Evolutionary conservation across 768 basidiomycete species (phyloP).

Genomic region (Tulasnella sp.): DNA sequence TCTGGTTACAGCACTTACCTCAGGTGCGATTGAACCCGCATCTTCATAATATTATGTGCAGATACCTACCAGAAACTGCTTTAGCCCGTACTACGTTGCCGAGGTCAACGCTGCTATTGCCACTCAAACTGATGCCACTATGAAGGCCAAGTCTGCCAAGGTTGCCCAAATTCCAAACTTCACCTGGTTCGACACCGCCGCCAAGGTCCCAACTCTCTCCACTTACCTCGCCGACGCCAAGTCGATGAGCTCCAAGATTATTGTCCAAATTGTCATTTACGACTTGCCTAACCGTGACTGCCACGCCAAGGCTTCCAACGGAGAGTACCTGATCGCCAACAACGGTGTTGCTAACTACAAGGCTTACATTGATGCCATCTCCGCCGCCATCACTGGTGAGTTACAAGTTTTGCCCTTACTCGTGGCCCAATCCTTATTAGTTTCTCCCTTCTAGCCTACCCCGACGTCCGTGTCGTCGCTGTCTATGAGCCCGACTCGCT

Average conservation of each 20-base stretch:
- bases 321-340: conserved; percentile 44
- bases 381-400: conserved; percentile 11
- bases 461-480: conserved; percentile 64
- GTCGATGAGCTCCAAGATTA: conserved; percentile 55
- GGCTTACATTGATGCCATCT: conserved; percentile 27
- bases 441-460: conserved; percentile 47
- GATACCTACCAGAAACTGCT: too few species aligned
- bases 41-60: too few species aligned
- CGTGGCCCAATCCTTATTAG: not conserved
- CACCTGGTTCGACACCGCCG: conserved; percentile 62
- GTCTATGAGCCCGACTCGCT: conserved; percentile 70
- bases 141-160: conserved; percentile 55
- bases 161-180: conserved; percentile 65
- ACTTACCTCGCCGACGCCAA: conserved; percentile 64
- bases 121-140: conserved; percentile 55
- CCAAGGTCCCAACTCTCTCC: conserved; percentile 60
- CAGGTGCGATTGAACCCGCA: conserved; percentile 33
- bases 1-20: conserved; percentile 56
- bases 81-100: conserved; percentile 56
- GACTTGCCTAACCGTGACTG: conserved; percentile 61
- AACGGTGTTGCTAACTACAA: conserved; percentile 44
- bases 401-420: conserved; percentile 40
- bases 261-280: conserved; percentile 50
- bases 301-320: conserved; percentile 44
- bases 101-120: conserved; percentile 58